Base-by-base conservation (phyloP, 2,329 filamentous ascomycete genomes). In the Emmonsia crescens region DNA sequence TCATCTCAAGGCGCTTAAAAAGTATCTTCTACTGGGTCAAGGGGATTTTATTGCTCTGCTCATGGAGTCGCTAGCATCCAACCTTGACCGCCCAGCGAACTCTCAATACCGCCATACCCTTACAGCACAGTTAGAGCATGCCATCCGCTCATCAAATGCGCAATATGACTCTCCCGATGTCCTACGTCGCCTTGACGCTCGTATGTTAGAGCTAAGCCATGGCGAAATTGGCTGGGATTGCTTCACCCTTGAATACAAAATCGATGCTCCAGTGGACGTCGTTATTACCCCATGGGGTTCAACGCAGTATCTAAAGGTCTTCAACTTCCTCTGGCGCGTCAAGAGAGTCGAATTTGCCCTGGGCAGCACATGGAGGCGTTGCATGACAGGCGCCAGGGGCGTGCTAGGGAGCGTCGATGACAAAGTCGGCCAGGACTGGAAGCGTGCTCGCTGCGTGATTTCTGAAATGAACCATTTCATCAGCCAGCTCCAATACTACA, bases 401-500 rank as follows among this genome's bases (percentile, higher is more conserved):
- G 91, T 97, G 0, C 83, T 99, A 6, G 87, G 89, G 64, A 88
- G 84, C 38, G 83, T 89, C 3, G 86, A 91, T 57, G 85, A 88
- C 67, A 83, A 84, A 64, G 85, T 95, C 29, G 83, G 83, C 33
- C 79, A 86, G 63, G 89, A 93, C 59, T 99, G 94, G 94, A 96
- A 96, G 73, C 85, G 83, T 16, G 95, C 92, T 4, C 83, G 93
- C 62, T 94, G 92, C 62, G 86, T 87, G 21, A 85, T 97, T 44
- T 92, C 93, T 14, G 95, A 99, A 75, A 99, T 99, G 94, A 90
- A 97, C 19, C 95, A 99, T 74, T 97, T 99, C 71, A 87, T 97
- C 70, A 91, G 91, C 65, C 94, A 99, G 75, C 82, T 99, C 16
- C 94, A 99, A 75, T 96, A 97, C 78, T 99, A 99, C 74, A 96